Percentiles rank a stretch among this genome's conserved stretches.
These are phyloP conservation scores for Kalaharituber pfeilii DNA, from an alignment of 2,329 filamentous ascomycete species.

Conservation along the genomic window DNA sequence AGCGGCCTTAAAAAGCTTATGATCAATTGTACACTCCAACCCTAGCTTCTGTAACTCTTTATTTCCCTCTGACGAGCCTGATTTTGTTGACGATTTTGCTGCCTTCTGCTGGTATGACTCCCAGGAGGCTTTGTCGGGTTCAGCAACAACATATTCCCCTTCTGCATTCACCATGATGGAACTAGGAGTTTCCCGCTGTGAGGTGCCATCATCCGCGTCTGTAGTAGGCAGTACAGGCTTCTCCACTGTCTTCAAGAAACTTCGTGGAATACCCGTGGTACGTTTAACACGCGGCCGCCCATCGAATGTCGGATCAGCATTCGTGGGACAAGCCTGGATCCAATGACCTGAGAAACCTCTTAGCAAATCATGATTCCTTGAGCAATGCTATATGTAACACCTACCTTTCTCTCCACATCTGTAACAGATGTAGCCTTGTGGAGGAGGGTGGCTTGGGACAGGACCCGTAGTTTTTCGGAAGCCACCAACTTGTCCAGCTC, in stretches of 20 bases:
- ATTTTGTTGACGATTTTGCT: slow-evolving; percentile 65
- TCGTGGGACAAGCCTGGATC: slow-evolving; percentile 97
- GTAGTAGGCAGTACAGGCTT: slow-evolving; percentile 64
- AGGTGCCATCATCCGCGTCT: slow-evolving; percentile 55
- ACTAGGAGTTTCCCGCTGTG: slow-evolving; percentile 42
- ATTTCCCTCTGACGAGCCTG: slow-evolving; percentile 60
- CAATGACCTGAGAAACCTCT: slow-evolving; percentile 51
- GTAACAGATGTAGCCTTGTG: slow-evolving; percentile 88
- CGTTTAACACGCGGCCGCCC: slow-evolving; percentile 84
- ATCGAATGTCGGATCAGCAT: slow-evolving; percentile 91
- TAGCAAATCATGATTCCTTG: slow-evolving; percentile 3
- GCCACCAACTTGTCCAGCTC: slow-evolving; percentile 22
- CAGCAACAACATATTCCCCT: slow-evolving; percentile 90
- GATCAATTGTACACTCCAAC: slow-evolving; percentile 88
- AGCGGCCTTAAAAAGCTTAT: slow-evolving; percentile 94
- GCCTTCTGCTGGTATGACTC: slow-evolving; percentile 91
- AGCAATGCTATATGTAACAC: slow-evolving; percentile 6
- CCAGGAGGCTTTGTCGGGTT: slow-evolving; percentile 91
- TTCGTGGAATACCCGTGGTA: slow-evolving; percentile 89
- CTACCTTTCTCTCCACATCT: slow-evolving; percentile 78
- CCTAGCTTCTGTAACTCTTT: slow-evolving; percentile 78
- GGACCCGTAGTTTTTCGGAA: slow-evolving; percentile 37
- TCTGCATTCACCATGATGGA: slow-evolving; percentile 96
- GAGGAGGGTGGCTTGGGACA: slow-evolving; percentile 82
- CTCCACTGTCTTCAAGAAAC: slow-evolving; percentile 87